Conservation (phyloP, 352 stramenopile genomes). For the Phytopythium kandeliae region DNA sequence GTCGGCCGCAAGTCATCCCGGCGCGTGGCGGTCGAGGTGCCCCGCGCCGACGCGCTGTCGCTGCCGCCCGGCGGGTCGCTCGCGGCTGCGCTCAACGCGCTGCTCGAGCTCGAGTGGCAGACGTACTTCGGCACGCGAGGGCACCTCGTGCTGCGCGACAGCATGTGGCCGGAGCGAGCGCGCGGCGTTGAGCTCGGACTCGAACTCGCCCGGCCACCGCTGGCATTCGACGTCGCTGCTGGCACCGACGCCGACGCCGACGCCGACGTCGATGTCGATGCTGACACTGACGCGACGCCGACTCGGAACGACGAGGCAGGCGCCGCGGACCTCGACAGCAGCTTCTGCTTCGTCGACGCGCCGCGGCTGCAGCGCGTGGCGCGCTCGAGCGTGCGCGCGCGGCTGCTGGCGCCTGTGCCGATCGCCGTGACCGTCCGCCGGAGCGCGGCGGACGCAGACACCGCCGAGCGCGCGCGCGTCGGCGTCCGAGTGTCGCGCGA, state of each 20-base stretch:
- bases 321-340: neutral
- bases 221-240: constrained; percentile 26
- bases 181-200: constrained; percentile 4
- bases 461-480: constrained; percentile 7
- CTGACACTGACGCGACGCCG: neutral
- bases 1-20: constrained; percentile 47
- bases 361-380: neutral
- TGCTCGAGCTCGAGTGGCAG: constrained; percentile 46
- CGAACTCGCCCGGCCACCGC: constrained; percentile 24
- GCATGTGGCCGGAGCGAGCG: constrained; percentile 6
- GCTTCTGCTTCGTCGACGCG: constrained; percentile 6
- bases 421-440: neutral
- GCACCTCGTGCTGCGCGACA: constrained; percentile 11
- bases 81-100: constrained; percentile 23
- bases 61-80: constrained; percentile 9
- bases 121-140: constrained; percentile 46
- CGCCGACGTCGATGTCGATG: neutral
- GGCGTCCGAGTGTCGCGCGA: constrained; percentile 34
- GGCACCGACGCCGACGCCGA: neutral
- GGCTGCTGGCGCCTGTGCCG: neutral
- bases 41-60: constrained; percentile 13
- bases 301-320: neutral
- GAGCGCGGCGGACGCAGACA: neutral
- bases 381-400: neutral
- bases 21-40: constrained; percentile 35